Base-by-base conservation (phyloP, 2,329 filamentous ascomycete species). In the Iodosphaeria phyllophila region DNA sequence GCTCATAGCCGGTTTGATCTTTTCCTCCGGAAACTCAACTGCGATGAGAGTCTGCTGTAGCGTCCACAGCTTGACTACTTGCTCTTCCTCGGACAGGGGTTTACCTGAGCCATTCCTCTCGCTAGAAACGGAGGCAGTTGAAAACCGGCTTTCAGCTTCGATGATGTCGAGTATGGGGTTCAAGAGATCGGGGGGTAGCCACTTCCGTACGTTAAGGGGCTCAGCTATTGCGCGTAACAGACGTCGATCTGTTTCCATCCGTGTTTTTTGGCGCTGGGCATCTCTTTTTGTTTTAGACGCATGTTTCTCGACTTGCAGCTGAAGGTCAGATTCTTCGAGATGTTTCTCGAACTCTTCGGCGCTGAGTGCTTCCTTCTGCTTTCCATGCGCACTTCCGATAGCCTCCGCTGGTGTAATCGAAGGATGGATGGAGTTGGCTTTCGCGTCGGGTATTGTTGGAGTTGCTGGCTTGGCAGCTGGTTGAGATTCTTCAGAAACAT, bases 301-400 rank as follows among this genome's bases (percentile, higher is more conserved):
- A 48, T 86, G 57, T 42, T 83, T 89, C 33, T 95, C 86, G 10
- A 95, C 74, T 5, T 93, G 54, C 13, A 79, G 53, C 47, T 95
- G 84, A 18, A 98, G 58, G 39, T 92, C 82, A n/a, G 82, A 76
- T 39, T 83, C 75, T 45, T 93, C 82, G 10, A 95, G 64, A 40
- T 92, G 80, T 33, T 58, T 72, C 43, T 93, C 89, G 25, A 93
- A 76, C 46, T 95, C 80, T 43, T 93, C 86, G 1, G 86, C 75
- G 24, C 69, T 80, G 34, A 86, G 51, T 15, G 64, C 54, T 12
- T 15, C 15, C 10, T 22, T 11, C 21, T 22, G 53, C 26, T 51
- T 44, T 18, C 34, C 15, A 12, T 30, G 31, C 6, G 35, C 25
- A 17, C 30, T 25, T 4, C 31, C 35, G 14, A 32, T 20, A 16